These are phyloP conservation scores for Diplodia intermedia DNA, from an alignment of 2,329 filamentous ascomycete genomes.

Conservation along the genomic window DNA sequence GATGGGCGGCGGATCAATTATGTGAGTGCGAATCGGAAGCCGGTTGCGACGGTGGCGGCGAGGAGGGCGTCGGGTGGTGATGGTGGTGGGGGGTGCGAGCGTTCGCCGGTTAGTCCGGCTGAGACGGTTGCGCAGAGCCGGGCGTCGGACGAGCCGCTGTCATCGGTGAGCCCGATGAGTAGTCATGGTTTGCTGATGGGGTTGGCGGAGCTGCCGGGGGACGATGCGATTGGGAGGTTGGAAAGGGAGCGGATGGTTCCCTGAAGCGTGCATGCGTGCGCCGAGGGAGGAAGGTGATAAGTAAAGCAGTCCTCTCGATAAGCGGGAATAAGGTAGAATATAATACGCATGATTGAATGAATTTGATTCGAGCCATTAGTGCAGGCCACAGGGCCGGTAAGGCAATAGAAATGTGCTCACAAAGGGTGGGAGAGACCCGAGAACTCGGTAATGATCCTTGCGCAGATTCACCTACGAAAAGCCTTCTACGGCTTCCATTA, in stretches of 20 bases:
- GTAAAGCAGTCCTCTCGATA: not conserved
- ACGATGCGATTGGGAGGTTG: not conserved
- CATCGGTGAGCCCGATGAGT: not conserved
- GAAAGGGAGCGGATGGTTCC: not conserved
- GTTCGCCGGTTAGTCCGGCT: constrained; percentile 5
- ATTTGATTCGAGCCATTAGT: not conserved
- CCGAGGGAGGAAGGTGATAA: too few species aligned
- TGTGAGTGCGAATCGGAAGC: constrained; percentile 8
- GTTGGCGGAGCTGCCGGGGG: constrained; percentile 12
- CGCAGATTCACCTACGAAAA: too few species aligned
- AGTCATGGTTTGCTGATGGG: not conserved
- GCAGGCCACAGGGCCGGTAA: too few species aligned
- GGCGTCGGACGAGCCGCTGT: not conserved
- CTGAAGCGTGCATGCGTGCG: too few species aligned
- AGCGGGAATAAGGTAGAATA: not conserved
- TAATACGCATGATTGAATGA: not conserved
- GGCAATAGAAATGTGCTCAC: too few species aligned
- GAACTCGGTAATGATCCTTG: too few species aligned
- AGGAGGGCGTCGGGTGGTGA: not conserved
- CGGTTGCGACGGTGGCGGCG: not conserved
- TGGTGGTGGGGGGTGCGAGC: not conserved
- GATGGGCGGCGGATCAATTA: not conserved
- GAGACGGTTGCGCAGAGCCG: not conserved
- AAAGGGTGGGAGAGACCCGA: too few species aligned
- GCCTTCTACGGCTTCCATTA: too few species aligned